Evolutionary conservation across 352 stramenopile genomes (phyloP), one percentile per base, ranked within the genome.

Genomic region (Phytopythium cucurbitacearum): DNA sequence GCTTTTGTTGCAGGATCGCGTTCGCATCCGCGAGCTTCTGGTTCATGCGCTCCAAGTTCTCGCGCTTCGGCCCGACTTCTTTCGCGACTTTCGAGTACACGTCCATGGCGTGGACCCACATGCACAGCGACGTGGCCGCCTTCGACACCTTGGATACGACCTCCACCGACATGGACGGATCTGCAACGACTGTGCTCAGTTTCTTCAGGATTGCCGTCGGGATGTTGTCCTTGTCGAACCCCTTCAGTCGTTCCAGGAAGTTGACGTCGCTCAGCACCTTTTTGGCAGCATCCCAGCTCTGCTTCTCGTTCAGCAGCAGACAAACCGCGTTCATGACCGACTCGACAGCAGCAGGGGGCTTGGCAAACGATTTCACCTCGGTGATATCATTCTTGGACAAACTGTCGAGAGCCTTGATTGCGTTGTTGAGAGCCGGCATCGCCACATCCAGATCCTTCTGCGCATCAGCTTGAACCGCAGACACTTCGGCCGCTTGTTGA

Each of bases 201-300:
- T 98, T 98, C 59, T 97, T 97, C 4, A 98, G 58, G 4, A 76
- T 89, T 1, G 80, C 59, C 0, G 69, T 57, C 0, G 86, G 81
- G 60, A 98, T 98, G 64, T 98, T 97, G 64, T 98, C 94, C 67
- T 98, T 98, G 67, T 98, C 93, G 48, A 91, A 98, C 37, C 64
- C 81, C 58, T 95, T 95, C 13, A 98, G 68, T 13, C 89, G 83
- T 13, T 98, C 91, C 45, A 98, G 62, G 57, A 98, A 97, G 13
- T 67, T 66, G 5, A 87, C 73, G 51, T 97, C 86, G 10, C 71
- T 80, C 8, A 98, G 59, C 3, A 98, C 59, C 53, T 97, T 97
- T 64, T 98, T 98, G 15, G 93, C 87, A 0, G 61, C 62, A 42
- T 98, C 93, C 93, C 93, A 98, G 46, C 87, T 95, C 44, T 95